Evolutionary conservation across 164 flowering plant genomes (phyloP).

Genomic region (Chloranthus sessilifolius): DNA sequence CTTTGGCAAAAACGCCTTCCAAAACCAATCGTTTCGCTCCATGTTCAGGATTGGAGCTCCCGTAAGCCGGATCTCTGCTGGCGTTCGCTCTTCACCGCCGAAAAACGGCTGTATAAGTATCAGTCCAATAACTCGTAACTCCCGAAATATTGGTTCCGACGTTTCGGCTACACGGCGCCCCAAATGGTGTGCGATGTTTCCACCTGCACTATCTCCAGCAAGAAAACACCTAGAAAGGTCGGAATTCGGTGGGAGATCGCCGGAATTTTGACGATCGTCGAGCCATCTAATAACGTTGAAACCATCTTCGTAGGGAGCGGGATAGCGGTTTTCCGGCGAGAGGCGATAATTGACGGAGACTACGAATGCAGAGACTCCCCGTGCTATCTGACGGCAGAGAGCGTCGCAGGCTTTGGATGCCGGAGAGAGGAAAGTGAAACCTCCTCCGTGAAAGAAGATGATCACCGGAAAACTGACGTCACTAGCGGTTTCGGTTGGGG

Average conservation of each 20-base stretch:
- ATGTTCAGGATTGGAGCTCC: conserved; percentile 4
- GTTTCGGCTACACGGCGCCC: conserved; percentile 18
- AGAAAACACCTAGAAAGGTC: conserved; percentile 29
- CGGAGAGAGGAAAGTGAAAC: conserved; percentile 13
- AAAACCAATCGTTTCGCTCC: conserved; percentile 17
- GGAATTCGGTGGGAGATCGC: conserved; percentile 13
- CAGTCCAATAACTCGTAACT: conserved; percentile 18
- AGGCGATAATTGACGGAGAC: conserved; percentile 39
- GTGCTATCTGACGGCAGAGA: conserved; percentile 18
- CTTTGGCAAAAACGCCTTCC: conserved; percentile 28
- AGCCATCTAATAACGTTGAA: conserved; percentile 18
- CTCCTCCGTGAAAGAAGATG: conserved; percentile 29
- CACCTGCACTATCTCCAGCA: conserved; percentile 67
- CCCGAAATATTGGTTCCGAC: background rate
- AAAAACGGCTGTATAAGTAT: conserved; percentile 24
- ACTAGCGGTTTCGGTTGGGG: conserved; percentile 5
- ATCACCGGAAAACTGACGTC: conserved; percentile 19
- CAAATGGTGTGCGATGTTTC: conserved; percentile 57
- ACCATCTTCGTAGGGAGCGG: conserved; percentile 31
- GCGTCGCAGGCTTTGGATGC: conserved; percentile 14
- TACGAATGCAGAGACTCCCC: conserved; percentile 19
- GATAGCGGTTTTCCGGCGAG: conserved; percentile 30
- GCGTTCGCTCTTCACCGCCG: conserved; percentile 34
- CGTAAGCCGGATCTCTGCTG: conserved; percentile 18
- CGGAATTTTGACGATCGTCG: background rate